Percentiles rank a stretch among this genome's conserved stretches.
Conservation (phyloP, 1,284 basidiomycete species). For the Cerioporus squamosus region DNA sequence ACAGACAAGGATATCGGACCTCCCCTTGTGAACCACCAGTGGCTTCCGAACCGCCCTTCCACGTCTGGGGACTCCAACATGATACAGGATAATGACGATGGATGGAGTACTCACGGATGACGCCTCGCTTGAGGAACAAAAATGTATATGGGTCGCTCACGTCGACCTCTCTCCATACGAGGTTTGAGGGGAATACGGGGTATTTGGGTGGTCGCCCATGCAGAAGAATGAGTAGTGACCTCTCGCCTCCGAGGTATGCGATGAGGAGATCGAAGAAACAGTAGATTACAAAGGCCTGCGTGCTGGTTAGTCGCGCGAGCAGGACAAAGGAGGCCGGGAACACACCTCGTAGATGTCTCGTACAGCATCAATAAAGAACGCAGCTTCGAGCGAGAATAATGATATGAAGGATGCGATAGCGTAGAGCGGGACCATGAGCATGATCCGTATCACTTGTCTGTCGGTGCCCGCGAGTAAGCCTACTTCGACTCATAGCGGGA, state of each 20-base stretch:
- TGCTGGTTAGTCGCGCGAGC: background rate
- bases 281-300: constrained; percentile 96
- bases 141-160: constrained; percentile 94
- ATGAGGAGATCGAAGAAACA: constrained; percentile 86
- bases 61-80: no score
- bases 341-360: constrained; percentile 95
- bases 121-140: constrained; percentile 92
- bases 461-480: background rate
- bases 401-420: constrained; percentile 92
- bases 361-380: constrained; percentile 95
- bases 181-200: constrained; percentile 84
- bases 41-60: no score
- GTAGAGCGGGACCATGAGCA: constrained; percentile 97
- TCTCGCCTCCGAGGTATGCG: constrained; percentile 91
- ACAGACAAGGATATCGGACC: background rate
- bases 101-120: constrained; percentile 72
- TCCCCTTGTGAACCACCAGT: background rate
- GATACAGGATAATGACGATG: no score
- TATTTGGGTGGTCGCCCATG: constrained; percentile 89
- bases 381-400: constrained; percentile 92
- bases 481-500: no score
- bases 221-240: constrained; percentile 88
- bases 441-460: constrained; percentile 94
- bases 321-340: background rate
- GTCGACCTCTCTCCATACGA: constrained; percentile 83